Percentiles rank a stretch among this genome's conserved stretches.
phyloP scores from a whole-genome alignment of 2,329 filamentous ascomycete genomes.

The Graphilbum fragrans region DNA sequence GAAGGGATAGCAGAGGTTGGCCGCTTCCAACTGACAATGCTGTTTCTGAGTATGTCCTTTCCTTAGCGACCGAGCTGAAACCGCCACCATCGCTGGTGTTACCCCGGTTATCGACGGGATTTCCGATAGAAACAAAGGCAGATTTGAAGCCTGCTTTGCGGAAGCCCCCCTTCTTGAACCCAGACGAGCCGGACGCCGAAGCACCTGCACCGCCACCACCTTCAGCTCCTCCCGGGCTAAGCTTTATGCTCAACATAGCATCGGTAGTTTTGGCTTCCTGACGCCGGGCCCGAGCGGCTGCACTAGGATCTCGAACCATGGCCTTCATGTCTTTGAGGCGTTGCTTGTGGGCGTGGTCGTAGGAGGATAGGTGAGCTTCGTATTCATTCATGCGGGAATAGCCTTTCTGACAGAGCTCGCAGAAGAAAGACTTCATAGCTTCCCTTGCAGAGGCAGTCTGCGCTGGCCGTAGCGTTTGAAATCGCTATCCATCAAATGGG shows the following conservation, averaged over 20 bases:
- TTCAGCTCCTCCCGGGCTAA: slow-evolving; percentile 26
- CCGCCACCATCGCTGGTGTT: slow-evolving; percentile 14
- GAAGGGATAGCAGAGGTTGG: background rate
- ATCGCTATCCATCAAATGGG: slow-evolving; percentile 25
- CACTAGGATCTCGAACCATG: slow-evolving; percentile 61
- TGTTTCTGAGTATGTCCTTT: slow-evolving; percentile 2
- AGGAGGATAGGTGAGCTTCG: slow-evolving; percentile 84
- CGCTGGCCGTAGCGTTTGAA: slow-evolving; percentile 45
- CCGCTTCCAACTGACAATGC: background rate
- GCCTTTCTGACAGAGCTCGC: slow-evolving; percentile 80
- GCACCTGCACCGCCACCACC: slow-evolving; percentile 14
- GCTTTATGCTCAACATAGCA: slow-evolving; percentile 55
- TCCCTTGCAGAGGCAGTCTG: slow-evolving; percentile 57
- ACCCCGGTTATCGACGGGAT: slow-evolving; percentile 21
- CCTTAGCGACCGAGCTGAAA: no score
- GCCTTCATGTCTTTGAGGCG: slow-evolving; percentile 80
- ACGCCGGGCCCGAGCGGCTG: slow-evolving; percentile 51
- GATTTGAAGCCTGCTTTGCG: slow-evolving; percentile 79
- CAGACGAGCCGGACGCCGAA: background rate
- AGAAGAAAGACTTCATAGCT: slow-evolving; percentile 72
- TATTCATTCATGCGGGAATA: slow-evolving; percentile 94
- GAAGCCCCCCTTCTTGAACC: slow-evolving; percentile 57
- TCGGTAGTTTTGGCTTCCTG: slow-evolving; percentile 56
- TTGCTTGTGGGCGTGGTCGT: slow-evolving; percentile 93
- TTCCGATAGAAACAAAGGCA: slow-evolving; percentile 49